Percentiles rank a stretch among this genome's conserved stretches.
Evolutionary conservation across 2,329 filamentous ascomycete species (phyloP).

Genomic region (Incumbomyces delicatus): DNA sequence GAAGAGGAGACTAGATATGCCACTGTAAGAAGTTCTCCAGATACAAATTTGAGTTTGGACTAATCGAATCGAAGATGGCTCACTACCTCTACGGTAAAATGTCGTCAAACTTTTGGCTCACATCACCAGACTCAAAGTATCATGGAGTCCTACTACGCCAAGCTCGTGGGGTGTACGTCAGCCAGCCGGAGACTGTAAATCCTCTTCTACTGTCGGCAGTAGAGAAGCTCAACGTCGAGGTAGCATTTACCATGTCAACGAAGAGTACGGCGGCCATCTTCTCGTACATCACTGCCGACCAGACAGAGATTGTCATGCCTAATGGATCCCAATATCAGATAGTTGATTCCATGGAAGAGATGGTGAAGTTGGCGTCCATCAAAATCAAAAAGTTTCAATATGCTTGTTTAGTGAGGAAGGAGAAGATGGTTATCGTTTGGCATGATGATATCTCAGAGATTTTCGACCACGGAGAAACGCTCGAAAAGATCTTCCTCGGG

Average conservation of each 20-base stretch:
- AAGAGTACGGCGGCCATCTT: conserved; percentile 13
- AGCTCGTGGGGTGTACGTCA: conserved; percentile 33
- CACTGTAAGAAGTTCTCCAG: neutral
- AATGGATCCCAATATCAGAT: conserved; percentile 38
- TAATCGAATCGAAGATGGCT: neutral
- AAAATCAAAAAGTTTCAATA: conserved; percentile 36
- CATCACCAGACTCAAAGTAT: neutral
- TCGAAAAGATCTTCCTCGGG: neutral
- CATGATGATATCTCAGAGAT: conserved; percentile 34
- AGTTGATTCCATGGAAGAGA: conserved; percentile 34
- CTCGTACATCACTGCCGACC: conserved; percentile 24
- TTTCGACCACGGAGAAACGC: conserved; percentile 23
- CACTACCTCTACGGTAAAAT: neutral
- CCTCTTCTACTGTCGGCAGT: conserved; percentile 33
- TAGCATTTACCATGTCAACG: conserved; percentile 40
- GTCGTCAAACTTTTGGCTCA: neutral
- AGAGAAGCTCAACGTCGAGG: conserved; percentile 36
- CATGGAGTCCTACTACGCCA: conserved; percentile 31
- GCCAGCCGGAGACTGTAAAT: conserved; percentile 32
- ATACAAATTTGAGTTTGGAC: neutral
- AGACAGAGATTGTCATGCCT: conserved; percentile 36
- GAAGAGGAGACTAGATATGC: neutral
- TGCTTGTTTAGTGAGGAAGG: conserved; percentile 34
- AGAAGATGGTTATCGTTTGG: conserved; percentile 36
- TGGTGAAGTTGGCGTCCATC: conserved; percentile 30